Evolutionary conservation across 768 basidiomycete genomes (phyloP).

Genomic region (Trametes meyenii): DNA sequence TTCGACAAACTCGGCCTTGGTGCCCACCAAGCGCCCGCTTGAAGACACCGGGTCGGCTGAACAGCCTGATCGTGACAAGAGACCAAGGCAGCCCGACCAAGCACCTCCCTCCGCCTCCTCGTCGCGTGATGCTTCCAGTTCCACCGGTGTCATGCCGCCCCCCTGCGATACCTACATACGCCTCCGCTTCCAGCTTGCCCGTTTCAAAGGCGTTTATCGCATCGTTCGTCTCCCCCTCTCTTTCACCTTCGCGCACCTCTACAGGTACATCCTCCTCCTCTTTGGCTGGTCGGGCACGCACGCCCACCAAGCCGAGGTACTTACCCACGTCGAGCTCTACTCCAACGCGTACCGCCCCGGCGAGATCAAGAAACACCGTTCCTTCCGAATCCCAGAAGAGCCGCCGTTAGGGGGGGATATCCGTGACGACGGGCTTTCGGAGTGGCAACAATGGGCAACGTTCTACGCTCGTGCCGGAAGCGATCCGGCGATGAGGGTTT

Average conservation of each 20-base stretch:
- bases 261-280: slow-evolving; percentile 33
- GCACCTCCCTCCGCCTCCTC: neutral
- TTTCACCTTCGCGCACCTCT: slow-evolving; percentile 37
- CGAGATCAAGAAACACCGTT: slow-evolving; percentile 21
- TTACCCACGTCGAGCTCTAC: slow-evolving; percentile 27
- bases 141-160: neutral
- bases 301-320: slow-evolving; percentile 21
- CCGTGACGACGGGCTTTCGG: slow-evolving; percentile 21
- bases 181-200: slow-evolving; percentile 34
- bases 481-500: neutral
- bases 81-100: neutral
- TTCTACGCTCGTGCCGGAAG: neutral
- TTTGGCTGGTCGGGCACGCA: slow-evolving; percentile 37
- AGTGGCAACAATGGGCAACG: slow-evolving; percentile 16
- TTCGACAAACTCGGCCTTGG: neutral
- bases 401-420: too few species aligned
- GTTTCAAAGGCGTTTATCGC: slow-evolving; percentile 30
- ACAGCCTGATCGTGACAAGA: neutral
- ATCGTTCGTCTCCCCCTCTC: slow-evolving; percentile 31
- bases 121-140: neutral
- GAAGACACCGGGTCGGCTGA: neutral
- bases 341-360: slow-evolving; percentile 29
- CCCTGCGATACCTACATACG: slow-evolving; percentile 28
- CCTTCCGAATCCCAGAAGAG: slow-evolving; percentile 10
- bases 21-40: neutral